Evolutionary conservation across 2,329 filamentous ascomycete genomes (phyloP).

Genomic region (Triangularia setosa): DNA sequence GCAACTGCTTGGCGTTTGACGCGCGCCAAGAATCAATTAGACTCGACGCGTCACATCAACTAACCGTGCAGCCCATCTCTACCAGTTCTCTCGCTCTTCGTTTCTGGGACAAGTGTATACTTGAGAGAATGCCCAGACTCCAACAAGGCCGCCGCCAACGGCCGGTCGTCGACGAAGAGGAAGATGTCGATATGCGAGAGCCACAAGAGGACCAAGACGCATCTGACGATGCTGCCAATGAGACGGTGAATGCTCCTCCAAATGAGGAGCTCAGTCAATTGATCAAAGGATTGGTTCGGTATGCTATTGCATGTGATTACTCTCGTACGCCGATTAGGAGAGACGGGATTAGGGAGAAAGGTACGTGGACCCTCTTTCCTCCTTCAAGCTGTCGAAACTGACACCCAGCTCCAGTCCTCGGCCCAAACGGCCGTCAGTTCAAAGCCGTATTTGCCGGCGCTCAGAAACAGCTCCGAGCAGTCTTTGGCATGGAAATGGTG

Average conservation of each 20-base stretch:
- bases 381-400: not conserved
- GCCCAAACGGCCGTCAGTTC: conserved; percentile 66
- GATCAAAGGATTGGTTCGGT: conserved; percentile 65
- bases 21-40: conserved; percentile 4
- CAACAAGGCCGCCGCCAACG: conserved; percentile 9
- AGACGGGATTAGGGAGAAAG: conserved; percentile 61
- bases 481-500: conserved; percentile 90
- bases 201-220: conserved; percentile 9
- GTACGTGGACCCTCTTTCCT: conserved; percentile 33
- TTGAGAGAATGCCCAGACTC: not conserved
- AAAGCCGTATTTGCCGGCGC: conserved; percentile 72
- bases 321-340: conserved; percentile 57
- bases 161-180: conserved; percentile 14
- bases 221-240: conserved; percentile 33
- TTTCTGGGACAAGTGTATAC: not conserved
- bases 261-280: conserved; percentile 44
- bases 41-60: not conserved
- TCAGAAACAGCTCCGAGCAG: conserved; percentile 63
- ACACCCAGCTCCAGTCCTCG: conserved; percentile 56
- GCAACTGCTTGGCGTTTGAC: conserved; percentile 5
- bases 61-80: not conserved
- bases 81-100: not conserved
- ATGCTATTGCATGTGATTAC: conserved; percentile 63
- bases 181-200: conserved; percentile 23
- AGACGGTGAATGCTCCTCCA: conserved; percentile 27